Base-by-base conservation (phyloP, 495 filamentous ascomycete species). In the Staphylotrichum tortipilum region DNA sequence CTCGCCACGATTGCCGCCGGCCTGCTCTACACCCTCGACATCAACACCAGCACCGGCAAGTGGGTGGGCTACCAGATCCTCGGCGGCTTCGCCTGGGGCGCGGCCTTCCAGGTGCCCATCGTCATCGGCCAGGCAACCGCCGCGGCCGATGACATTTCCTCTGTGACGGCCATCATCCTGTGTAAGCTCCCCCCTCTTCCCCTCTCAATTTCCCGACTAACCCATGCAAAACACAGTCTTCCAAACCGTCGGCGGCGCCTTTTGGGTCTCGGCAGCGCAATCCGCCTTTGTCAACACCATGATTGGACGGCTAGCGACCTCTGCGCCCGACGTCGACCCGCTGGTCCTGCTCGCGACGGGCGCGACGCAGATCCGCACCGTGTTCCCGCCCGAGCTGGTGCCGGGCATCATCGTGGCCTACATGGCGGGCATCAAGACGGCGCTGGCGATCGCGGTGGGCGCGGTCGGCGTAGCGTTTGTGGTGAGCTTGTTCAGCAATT, bases 61-160 rank as follows among this genome's bases (percentile, higher is more conserved):
- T 82, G 78, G 76, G 64, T 80, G 24, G 78, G 79, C 11, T 83
- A 80, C 53, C 78, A 82, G 54, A 72, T 81, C 24, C 57, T 85
- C 6, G 65, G 68, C 6, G 79, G 80, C 11, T 52, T 67, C 14
- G 75, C 75, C n/a, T 71, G 71, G 36, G 78, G 79, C 10, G 54
- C 65, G 0, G 74, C 64, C 1, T 61, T 79, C 45, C 76, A 79
- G 44, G 59, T 77, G 40, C 73, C 74, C 12, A 49, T 81, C 22
- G 65, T 82, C 29, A 72, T 80, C 9, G 66, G 78, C 18, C 80
- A 84, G 62, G 74, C 73, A 1, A 68, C 69, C 0, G 68, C 83
- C 2, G 45, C 60, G 2, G 52, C 62, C 0, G 62, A 62, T 26
- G 66, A 61, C 28, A 52, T 70, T 15, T 58, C 61, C 4, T 59